A percentile compares a stretch with the other conserved stretches of the same genome.
These are phyloP conservation scores for Ulvella scutata DNA, from an alignment of 139 green algal genomes.

Conservation along the genomic window DNA sequence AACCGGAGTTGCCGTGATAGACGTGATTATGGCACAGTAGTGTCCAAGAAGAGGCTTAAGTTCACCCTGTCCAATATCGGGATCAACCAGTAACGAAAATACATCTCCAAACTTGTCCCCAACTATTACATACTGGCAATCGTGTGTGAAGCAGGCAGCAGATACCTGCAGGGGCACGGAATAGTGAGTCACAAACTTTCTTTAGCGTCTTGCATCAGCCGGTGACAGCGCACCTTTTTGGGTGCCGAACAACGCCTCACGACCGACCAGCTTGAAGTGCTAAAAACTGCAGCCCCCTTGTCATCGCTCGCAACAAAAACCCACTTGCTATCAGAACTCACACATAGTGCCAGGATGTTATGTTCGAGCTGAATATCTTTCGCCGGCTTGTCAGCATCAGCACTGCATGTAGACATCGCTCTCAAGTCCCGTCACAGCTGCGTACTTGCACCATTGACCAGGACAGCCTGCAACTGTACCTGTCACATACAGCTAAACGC, in stretches of 20 bases:
- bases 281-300: neutral
- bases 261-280: neutral
- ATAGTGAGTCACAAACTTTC: neutral
- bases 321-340: neutral
- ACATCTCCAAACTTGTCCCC: slow-evolving; percentile 2
- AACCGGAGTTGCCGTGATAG: too few species aligned
- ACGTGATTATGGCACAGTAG: neutral
- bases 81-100: neutral
- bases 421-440: neutral
- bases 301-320: neutral
- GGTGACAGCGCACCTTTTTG: neutral
- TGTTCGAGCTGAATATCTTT: neutral
- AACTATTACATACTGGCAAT: neutral
- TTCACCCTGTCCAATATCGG: too few species aligned
- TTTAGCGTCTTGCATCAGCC: neutral
- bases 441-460: neutral
- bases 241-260: neutral
- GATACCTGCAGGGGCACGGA: neutral
- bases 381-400: neutral
- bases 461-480: neutral
- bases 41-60: neutral
- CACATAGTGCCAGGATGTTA: neutral
- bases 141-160: neutral
- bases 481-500: neutral
- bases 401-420: neutral